Evolutionary conservation across 2,329 filamentous ascomycete genomes (phyloP), one percentile per base, ranked within the genome.

Genomic region (Anthostomella pinea): DNA sequence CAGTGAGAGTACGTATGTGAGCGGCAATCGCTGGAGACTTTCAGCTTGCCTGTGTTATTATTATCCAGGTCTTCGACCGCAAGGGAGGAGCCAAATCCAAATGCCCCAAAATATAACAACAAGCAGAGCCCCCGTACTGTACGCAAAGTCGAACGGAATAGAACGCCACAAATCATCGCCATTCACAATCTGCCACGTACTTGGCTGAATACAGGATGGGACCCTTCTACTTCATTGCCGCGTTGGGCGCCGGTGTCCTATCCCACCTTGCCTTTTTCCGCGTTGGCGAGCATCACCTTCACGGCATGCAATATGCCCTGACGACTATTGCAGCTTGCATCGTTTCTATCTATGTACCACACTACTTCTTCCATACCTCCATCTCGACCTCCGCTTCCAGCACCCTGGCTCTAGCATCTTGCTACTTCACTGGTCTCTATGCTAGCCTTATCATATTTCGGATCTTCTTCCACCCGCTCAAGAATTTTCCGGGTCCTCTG

Each of bases 241-340:
- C 37, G 21, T 30, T 31, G 5, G 21, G 10, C n/a, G 33, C 30
- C n/a, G 41, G 41, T 3, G 30, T 41, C 20, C 14, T 13, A 4
- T 43, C 35, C 30, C 30, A 46, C 16, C 13, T 35, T 14, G 18
- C 21, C 11, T 41, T 13, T 21, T 46, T 46, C 18, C 27, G 21
- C 13, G 13, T 38, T 13, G 43, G 43, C 5, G 43, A 46, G 21
- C 43, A 46, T 23, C 43, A 46, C 24, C 20, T 46, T 8, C 29
- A 46, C 18, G 17, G 36, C 18, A 25, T 8, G 13, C 10, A 20
- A 14, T 43, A 43, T 9, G 13, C 37, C 15, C 15, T 33, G 6
- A 15, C 18, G 4, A 11, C 21, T 17, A 25, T 36, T 24, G 17
- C 15, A 13, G 23, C 20, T 5, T 32, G 42, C 25, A 10, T 11